Conservation (phyloP, 805 yeast species). For the Wickerhamiella occidentalis region DNA sequence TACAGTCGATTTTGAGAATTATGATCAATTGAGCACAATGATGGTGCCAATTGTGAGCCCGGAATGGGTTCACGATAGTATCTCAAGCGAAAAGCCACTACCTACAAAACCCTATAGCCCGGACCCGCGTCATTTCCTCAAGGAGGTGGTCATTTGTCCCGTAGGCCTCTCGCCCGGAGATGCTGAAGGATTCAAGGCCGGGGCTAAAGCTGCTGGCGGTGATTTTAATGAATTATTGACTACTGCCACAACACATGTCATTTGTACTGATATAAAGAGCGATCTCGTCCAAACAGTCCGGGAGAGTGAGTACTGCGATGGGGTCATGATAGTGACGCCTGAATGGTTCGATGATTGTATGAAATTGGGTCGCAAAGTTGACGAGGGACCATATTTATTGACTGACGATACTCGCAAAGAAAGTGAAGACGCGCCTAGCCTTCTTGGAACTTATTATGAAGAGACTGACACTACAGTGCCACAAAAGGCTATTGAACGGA, state of each 20-base stretch:
- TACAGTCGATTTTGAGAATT: slow-evolving; percentile 42
- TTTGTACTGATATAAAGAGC: slow-evolving; percentile 42
- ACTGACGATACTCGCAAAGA: slow-evolving; percentile 13
- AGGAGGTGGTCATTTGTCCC: slow-evolving; percentile 47
- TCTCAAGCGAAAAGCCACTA: slow-evolving; percentile 31
- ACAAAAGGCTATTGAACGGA: slow-evolving; percentile 22
- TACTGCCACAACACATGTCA: slow-evolving; percentile 64
- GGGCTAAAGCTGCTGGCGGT: slow-evolving; percentile 69
- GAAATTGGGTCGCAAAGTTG: slow-evolving; percentile 37
- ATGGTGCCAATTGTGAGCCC: slow-evolving; percentile 58
- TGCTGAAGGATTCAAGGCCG: slow-evolving; percentile 54
- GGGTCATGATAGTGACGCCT: slow-evolving; percentile 44
- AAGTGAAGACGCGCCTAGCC: neutral
- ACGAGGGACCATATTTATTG: slow-evolving; percentile 44
- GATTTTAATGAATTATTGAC: slow-evolving; percentile 50
- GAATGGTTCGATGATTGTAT: slow-evolving; percentile 71
- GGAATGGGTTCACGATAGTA: slow-evolving; percentile 46
- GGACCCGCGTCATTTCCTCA: slow-evolving; percentile 52
- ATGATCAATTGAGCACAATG: slow-evolving; percentile 34
- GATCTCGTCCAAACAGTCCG: slow-evolving; percentile 49
- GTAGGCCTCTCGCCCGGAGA: slow-evolving; percentile 48
- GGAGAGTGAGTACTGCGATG: slow-evolving; percentile 22
- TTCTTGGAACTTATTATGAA: slow-evolving; percentile 15
- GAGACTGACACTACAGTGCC: slow-evolving; percentile 14
- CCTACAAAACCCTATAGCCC: slow-evolving; percentile 58